Conservation (phyloP, 192 early-diverging fungal genomes). For the Podila minutissima region DNA sequence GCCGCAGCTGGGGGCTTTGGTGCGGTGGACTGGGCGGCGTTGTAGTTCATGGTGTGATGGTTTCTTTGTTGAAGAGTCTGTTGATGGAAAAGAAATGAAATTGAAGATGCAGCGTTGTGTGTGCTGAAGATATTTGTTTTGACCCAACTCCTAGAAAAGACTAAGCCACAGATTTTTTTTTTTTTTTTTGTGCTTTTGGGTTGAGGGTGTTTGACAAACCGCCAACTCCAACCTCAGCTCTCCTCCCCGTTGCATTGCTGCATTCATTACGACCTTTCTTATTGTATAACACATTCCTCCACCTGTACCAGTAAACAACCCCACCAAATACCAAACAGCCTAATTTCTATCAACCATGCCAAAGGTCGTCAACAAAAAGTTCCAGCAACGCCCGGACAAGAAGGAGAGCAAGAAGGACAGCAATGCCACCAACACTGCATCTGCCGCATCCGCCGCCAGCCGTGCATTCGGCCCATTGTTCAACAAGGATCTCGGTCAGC, state of each 20-base stretch:
- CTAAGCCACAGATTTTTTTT: slow-evolving; percentile 3
- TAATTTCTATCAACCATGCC: slow-evolving; percentile 22
- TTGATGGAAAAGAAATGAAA: slow-evolving; percentile 5
- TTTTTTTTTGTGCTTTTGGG: not conserved
- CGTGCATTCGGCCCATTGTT: slow-evolving; percentile 88
- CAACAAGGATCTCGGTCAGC: slow-evolving; percentile 98
- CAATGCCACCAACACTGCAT: slow-evolving; percentile 21
- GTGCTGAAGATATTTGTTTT: slow-evolving; percentile 1
- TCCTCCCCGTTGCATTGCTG: not conserved
- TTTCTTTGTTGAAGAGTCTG: slow-evolving; percentile 7
- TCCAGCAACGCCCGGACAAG: slow-evolving; percentile 20
- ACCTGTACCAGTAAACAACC: not conserved
- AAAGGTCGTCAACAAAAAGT: slow-evolving; percentile 43
- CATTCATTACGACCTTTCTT: not conserved
- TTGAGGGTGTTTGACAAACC: not conserved
- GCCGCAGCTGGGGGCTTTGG: slow-evolving; percentile 35
- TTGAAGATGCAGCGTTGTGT: not conserved
- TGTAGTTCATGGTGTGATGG: slow-evolving; percentile 42
- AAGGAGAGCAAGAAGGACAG: slow-evolving; percentile 47
- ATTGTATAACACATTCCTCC: not conserved
- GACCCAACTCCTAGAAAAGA: not conserved
- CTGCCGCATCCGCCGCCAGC: slow-evolving; percentile 41
- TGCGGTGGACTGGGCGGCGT: slow-evolving; percentile 27
- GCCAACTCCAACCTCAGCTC: not conserved
- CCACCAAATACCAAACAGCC: not conserved